Evolutionary conservation across 2,329 filamentous ascomycete genomes (phyloP).

Genomic region (Penicillium brasilianum): DNA sequence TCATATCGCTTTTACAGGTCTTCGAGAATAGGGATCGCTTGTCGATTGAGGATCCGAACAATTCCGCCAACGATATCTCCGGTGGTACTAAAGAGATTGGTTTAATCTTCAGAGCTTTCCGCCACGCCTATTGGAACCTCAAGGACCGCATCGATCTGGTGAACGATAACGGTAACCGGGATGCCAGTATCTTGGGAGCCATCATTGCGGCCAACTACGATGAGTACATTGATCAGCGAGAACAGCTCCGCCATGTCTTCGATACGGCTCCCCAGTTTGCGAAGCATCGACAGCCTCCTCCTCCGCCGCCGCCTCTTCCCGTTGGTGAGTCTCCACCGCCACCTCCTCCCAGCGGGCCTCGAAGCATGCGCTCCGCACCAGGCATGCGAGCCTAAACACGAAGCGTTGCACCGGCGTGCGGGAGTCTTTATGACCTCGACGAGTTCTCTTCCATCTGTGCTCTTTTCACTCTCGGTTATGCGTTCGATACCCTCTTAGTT

Average conservation of each 20-base stretch:
- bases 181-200: slow-evolving; percentile 68
- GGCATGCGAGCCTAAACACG: slow-evolving; percentile 19
- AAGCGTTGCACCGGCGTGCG: neutral
- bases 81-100: slow-evolving; percentile 77
- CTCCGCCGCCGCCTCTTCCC: slow-evolving; percentile 22
- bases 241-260: slow-evolving; percentile 63
- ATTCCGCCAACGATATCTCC: slow-evolving; percentile 82
- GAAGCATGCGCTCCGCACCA: neutral
- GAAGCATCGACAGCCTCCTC: slow-evolving; percentile 35
- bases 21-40: slow-evolving; percentile 66
- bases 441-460: slow-evolving; percentile 4
- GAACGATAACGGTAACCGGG: slow-evolving; percentile 27
- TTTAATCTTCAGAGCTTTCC: slow-evolving; percentile 72
- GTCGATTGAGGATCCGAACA: slow-evolving; percentile 91
- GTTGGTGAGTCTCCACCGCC: slow-evolving; percentile 26
- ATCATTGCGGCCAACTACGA: slow-evolving; percentile 81
- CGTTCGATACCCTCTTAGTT: slow-evolving; percentile 12
- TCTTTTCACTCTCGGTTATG: slow-evolving; percentile 5
- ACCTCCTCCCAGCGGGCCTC: slow-evolving; percentile 30
- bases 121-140: slow-evolving; percentile 64
- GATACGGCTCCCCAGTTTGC: slow-evolving; percentile 46
- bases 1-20: slow-evolving; percentile 51
- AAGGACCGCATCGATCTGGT: slow-evolving; percentile 59
- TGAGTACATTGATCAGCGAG: slow-evolving; percentile 71
- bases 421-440: slow-evolving; percentile 5